Evolutionary conservation across 805 yeast genomes (phyloP).

Genomic region (Cyberlindnera veronae): DNA sequence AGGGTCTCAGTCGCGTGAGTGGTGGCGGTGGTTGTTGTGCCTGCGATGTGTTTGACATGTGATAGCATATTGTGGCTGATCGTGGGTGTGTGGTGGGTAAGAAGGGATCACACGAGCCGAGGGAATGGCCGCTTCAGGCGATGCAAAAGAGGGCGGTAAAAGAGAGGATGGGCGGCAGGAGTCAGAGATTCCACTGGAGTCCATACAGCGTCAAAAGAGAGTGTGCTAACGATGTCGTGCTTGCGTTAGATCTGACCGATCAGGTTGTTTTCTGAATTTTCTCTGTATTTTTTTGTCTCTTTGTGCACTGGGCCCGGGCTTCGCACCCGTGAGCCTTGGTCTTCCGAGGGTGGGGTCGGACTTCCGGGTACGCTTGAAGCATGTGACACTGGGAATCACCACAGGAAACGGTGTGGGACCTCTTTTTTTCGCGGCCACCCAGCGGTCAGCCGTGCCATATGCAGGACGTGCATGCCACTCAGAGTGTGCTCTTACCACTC

Average conservation of each 20-base stretch:
- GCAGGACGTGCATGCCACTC: too few relatives aligned
- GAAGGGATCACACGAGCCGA: slow-evolving; percentile 1
- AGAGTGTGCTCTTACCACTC: too few relatives aligned
- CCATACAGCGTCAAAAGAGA: too few relatives aligned
- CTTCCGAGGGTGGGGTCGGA: not conserved
- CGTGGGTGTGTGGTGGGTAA: slow-evolving; percentile 2
- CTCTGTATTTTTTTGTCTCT: not conserved
- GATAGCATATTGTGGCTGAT: slow-evolving; percentile 18
- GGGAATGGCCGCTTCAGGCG: not conserved
- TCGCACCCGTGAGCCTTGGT: too few relatives aligned
- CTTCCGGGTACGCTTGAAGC: not conserved
- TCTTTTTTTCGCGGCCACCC: too few relatives aligned
- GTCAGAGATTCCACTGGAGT: not conserved
- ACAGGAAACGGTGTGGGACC: too few relatives aligned
- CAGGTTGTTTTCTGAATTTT: not conserved
- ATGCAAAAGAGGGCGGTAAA: not conserved
- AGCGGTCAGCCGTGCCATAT: too few relatives aligned
- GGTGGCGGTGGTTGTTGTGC: slow-evolving; percentile 11
- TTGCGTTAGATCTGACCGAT: not conserved
- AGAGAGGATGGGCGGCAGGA: not conserved
- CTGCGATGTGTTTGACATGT: slow-evolving; percentile 19
- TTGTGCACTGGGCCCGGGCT: not conserved
- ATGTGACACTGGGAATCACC: too few relatives aligned
- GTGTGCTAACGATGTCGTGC: too few relatives aligned
- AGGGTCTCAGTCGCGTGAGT: slow-evolving; percentile 11